Evolutionary conservation across 352 stramenopile genomes (phyloP).

Genomic region (Stephanocyclus meneghinianus): DNA sequence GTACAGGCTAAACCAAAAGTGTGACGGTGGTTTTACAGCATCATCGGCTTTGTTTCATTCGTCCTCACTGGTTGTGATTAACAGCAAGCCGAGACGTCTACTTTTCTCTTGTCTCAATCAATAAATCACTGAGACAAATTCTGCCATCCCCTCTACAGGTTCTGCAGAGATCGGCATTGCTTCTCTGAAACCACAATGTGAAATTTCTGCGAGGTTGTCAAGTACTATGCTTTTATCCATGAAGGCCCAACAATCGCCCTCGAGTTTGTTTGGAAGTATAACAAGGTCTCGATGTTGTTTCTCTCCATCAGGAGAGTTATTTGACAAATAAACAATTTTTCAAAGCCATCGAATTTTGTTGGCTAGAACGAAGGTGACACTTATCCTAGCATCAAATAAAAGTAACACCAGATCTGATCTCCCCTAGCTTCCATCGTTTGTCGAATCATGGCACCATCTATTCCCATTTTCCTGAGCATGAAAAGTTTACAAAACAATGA

Average conservation of each 20-base stretch:
- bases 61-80: slow-evolving; percentile 21
- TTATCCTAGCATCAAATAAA: slow-evolving; percentile 74
- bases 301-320: slow-evolving; percentile 14
- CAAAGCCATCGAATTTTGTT: slow-evolving; percentile 74
- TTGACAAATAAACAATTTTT: slow-evolving; percentile 47
- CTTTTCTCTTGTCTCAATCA: slow-evolving; percentile 57
- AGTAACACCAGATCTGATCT: slow-evolving; percentile 74
- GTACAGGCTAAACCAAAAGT: too few relatives aligned
- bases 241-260: slow-evolving; percentile 66
- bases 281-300: slow-evolving; percentile 46
- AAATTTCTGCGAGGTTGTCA: slow-evolving; percentile 68
- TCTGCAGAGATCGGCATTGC: slow-evolving; percentile 76
- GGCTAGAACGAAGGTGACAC: slow-evolving; percentile 62
- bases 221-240: slow-evolving; percentile 56
- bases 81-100: slow-evolving; percentile 27
- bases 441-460: slow-evolving; percentile 73
- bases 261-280: slow-evolving; percentile 80
- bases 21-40: slow-evolving; percentile 60
- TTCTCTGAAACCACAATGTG: slow-evolving; percentile 69
- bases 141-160: slow-evolving; percentile 74
- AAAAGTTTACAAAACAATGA: background rate
- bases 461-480: slow-evolving; percentile 6
- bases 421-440: slow-evolving; percentile 70
- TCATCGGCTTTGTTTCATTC: slow-evolving; percentile 11
- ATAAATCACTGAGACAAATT: slow-evolving; percentile 72